Evolutionary conservation across 1,284 basidiomycete genomes (phyloP).

Genomic region (Ustilago vetiveriae): DNA sequence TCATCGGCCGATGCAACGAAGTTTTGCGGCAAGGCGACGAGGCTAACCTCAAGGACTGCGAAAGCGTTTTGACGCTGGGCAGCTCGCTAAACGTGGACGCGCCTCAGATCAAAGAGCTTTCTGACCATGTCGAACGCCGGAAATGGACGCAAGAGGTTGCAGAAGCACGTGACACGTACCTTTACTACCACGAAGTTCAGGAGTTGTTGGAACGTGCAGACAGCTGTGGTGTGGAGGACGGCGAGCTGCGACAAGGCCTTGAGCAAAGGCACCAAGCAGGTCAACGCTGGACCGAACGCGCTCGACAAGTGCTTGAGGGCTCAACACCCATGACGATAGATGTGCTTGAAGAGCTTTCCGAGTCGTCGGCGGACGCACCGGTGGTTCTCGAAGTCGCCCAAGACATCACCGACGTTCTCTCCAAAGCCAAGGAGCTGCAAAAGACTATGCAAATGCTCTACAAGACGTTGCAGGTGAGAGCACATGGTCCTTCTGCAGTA

Average conservation of each 20-base stretch:
- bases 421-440: slow-evolving; percentile 45
- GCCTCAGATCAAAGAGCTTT: slow-evolving; percentile 78
- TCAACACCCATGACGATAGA: slow-evolving; percentile 11
- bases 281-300: slow-evolving; percentile 42
- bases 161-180: slow-evolving; percentile 67
- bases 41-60: slow-evolving; percentile 73
- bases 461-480: slow-evolving; percentile 23
- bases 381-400: slow-evolving; percentile 43
- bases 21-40: slow-evolving; percentile 28
- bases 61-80: slow-evolving; percentile 75
- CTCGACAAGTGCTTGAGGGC: slow-evolving; percentile 20
- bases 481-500: background rate
- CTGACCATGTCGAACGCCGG: slow-evolving; percentile 78
- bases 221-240: slow-evolving; percentile 73
- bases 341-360: slow-evolving; percentile 40
- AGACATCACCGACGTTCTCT: slow-evolving; percentile 25
- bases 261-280: slow-evolving; percentile 37
- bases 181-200: slow-evolving; percentile 68
- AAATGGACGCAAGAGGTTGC: slow-evolving; percentile 72
- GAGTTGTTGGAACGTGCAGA: slow-evolving; percentile 77
- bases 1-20: slow-evolving; percentile 71
- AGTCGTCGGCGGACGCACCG: slow-evolving; percentile 41
- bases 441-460: slow-evolving; percentile 26
- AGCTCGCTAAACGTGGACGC: slow-evolving; percentile 80
- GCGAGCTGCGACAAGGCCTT: slow-evolving; percentile 40